phyloP scores from a whole-genome alignment of 2,329 filamentous ascomycete species.

The Arthroderma sp. region DNA sequence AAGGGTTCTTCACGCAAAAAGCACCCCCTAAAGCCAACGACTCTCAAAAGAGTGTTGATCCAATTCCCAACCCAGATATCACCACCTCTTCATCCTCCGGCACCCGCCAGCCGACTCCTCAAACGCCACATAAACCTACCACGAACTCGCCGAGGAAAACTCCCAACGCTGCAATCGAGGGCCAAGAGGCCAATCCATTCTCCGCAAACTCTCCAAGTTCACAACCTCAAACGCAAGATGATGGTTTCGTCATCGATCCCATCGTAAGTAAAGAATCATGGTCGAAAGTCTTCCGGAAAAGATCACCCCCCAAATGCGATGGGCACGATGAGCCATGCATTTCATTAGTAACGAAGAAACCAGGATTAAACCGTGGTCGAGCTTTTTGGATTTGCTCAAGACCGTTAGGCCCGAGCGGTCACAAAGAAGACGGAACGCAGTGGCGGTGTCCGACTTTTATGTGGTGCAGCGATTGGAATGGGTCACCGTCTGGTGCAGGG shows the following conservation, averaged over 20 bases:
- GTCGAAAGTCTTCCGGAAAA: conserved; percentile 69
- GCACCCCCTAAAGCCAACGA: neutral
- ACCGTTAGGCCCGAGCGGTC: conserved; percentile 73
- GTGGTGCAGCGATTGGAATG: conserved; percentile 51
- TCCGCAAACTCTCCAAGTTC: neutral
- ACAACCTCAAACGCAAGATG: conserved; percentile 18
- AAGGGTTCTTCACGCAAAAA: neutral
- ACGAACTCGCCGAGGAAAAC: neutral
- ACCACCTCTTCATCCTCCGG: neutral
- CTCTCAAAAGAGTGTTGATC: too few species aligned
- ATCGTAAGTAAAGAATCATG: conserved; percentile 67
- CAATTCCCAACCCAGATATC: neutral
- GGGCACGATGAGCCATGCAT: conserved; percentile 74
- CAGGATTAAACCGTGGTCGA: conserved; percentile 63
- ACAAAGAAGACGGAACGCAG: conserved; percentile 69
- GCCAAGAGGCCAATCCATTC: neutral
- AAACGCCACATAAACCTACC: neutral
- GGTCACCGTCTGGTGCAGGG: conserved; percentile 4
- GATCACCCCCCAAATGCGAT: conserved; percentile 64
- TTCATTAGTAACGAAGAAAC: conserved; percentile 71
- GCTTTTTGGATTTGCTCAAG: conserved; percentile 57
- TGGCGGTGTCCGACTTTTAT: conserved; percentile 84
- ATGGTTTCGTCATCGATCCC: conserved; percentile 47
- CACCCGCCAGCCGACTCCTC: neutral
- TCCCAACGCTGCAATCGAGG: neutral